Percentiles rank a stretch among this genome's conserved stretches.
Evolutionary conservation across 352 stramenopile genomes (phyloP).

Genomic region (Globisporangium solare): DNA sequence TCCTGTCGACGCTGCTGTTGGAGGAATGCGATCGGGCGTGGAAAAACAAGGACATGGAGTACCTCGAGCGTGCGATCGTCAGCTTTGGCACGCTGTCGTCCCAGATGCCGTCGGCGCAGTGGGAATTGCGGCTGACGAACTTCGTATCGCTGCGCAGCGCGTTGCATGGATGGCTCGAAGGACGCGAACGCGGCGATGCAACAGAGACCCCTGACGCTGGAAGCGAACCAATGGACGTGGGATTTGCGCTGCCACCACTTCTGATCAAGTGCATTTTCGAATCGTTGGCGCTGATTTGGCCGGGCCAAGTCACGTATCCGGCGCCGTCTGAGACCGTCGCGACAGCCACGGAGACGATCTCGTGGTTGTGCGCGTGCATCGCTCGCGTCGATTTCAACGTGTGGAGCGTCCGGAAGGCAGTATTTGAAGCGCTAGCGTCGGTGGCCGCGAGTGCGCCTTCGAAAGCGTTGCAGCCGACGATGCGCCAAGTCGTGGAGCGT

Average conservation of each 20-base stretch:
- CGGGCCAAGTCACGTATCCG: background rate
- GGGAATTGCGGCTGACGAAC: constrained; percentile 28
- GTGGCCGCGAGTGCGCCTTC: constrained; percentile 30
- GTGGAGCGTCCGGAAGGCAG: constrained; percentile 64
- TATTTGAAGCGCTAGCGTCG: constrained; percentile 35
- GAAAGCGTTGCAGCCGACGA: constrained; percentile 18
- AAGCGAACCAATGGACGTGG: constrained; percentile 1
- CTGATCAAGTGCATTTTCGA: constrained; percentile 77
- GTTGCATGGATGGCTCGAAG: constrained; percentile 34
- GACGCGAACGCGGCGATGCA: background rate
- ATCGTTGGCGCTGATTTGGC: constrained; percentile 48
- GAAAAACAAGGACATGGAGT: constrained; percentile 59
- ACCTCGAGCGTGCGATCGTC: constrained; percentile 61
- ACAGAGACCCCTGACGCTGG: background rate
- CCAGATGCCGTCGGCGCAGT: constrained; percentile 21
- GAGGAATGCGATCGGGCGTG: constrained; percentile 58
- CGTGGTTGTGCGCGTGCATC: constrained; percentile 48
- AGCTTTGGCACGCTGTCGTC: constrained; percentile 47
- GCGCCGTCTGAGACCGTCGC: background rate
- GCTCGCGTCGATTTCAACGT: constrained; percentile 34
- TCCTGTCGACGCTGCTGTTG: constrained; percentile 38
- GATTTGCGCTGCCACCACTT: constrained; percentile 38
- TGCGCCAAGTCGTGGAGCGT: constrained; percentile 30
- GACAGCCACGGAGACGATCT: constrained; percentile 25
- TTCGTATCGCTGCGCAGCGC: constrained; percentile 28